A percentile compares a stretch with the other conserved stretches of the same genome.
Evolutionary conservation across 352 stramenopile genomes (phyloP).

Genomic region (Globisporangium barbulae): DNA sequence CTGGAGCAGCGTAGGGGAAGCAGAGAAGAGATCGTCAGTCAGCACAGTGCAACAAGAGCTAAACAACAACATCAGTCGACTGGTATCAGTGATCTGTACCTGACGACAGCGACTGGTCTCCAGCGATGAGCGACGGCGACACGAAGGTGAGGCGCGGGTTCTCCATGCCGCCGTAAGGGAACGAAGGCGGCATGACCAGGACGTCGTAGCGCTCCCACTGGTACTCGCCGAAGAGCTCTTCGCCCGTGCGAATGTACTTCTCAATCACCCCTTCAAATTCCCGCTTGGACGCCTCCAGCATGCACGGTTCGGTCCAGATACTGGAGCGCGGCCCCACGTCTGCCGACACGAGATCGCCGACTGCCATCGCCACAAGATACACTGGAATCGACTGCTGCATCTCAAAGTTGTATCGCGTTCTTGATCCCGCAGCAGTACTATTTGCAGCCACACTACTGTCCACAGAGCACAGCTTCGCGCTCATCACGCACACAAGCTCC

Average conservation of each 20-base stretch:
- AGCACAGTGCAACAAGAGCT: slow-evolving; percentile 2
- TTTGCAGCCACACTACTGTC: slow-evolving; percentile 17
- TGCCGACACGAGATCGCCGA: slow-evolving; percentile 68
- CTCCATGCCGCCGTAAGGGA: slow-evolving; percentile 98
- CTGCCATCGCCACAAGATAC: slow-evolving; percentile 81
- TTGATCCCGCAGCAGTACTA: not conserved
- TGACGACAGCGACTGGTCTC: slow-evolving; percentile 73
- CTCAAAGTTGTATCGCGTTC: slow-evolving; percentile 61
- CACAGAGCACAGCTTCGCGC: slow-evolving; percentile 44
- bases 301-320: slow-evolving; percentile 81
- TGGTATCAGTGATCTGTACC: slow-evolving; percentile 24
- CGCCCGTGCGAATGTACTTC: slow-evolving; percentile 67
- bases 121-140: slow-evolving; percentile 71
- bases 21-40: not conserved
- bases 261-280: slow-evolving; percentile 79
- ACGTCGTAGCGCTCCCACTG: slow-evolving; percentile 84
- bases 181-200: slow-evolving; percentile 84
- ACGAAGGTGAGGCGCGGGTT: slow-evolving; percentile 90
- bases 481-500: slow-evolving; percentile 91
- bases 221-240: slow-evolving; percentile 80
- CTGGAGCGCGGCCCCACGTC: slow-evolving; percentile 66
- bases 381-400: slow-evolving; percentile 84
- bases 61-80: not conserved
- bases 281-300: slow-evolving; percentile 65
- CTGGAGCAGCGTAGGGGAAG: slow-evolving; percentile 20